Base-by-base conservation (phyloP, 129 eudicot species). In the Escallonia herrerae region DNA sequence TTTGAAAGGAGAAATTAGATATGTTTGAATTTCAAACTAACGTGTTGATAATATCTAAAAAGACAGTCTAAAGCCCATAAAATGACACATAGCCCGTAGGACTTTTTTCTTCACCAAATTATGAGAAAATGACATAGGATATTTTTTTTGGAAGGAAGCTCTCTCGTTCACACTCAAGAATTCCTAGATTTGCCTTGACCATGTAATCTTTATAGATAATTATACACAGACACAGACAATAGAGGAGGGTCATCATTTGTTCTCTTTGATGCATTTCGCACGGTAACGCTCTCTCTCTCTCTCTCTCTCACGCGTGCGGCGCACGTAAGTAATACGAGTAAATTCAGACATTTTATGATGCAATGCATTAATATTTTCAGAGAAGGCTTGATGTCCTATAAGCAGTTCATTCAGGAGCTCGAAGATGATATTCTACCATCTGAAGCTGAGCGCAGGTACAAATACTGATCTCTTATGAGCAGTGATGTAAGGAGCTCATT, bases 341-440 rank as follows among this genome's bases (percentile, higher is more conserved):
- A 8, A 66, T 22, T 38, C 40, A 54, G 56, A 56, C 43, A 53
- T 15, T 7, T 47, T 55, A 2, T 74, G 54, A 76, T 50, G 43
- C 40, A n/a, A 46, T 39, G 64, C 43, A 58, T 65, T 56, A 37
- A 43, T 66, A 54, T 47, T 74, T 80, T 45, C 84, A 94, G 99
- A 76, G 99, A 89, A 71, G 99, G 99, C 58, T 71, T 94, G 81
- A 94, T 89, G 99, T 83, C 99, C 48, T 94, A 89, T 75, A 94
- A 94, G 85, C 97, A 89, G 85, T 94, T 94, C 65, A 94, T 94
- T 64, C 97, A 94, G 80, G 99, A 94, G 76, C 99, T 94, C 77
- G 97, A 94, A 82, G 99, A 94, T 79, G 99, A 94, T 82, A 77
- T 94, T 64, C 70, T 89, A 53, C 99, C 99, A 33, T 56, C 93